These are phyloP conservation scores for Basidiobolus meristosporus DNA, from an alignment of 371 early-diverging fungal species.

Conservation along the genomic window DNA sequence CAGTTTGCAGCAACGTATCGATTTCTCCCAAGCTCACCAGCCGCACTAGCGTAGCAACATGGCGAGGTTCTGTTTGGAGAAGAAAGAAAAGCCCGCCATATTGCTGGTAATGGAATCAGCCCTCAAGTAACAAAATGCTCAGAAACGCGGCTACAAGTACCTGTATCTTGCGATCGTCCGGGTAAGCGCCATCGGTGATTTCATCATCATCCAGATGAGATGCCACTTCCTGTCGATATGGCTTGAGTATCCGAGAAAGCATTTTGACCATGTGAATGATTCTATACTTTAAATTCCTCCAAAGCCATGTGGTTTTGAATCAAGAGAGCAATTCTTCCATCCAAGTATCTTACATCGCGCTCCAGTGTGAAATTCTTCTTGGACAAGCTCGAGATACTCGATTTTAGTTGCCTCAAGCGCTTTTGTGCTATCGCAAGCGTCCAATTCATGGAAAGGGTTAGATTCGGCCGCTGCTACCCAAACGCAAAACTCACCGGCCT, in stretches of 20 bases:
- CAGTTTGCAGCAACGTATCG: slow-evolving; percentile 80
- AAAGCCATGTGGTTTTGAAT: slow-evolving; percentile 88
- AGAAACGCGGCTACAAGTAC: slow-evolving; percentile 6
- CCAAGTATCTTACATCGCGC: slow-evolving; percentile 85
- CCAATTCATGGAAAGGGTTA: too few species aligned
- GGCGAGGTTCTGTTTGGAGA: slow-evolving; percentile 80
- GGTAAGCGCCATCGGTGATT: slow-evolving; percentile 40
- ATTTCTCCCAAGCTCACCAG: slow-evolving; percentile 75
- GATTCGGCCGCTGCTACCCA: too few species aligned
- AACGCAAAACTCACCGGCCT: too few species aligned
- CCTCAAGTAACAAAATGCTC: background rate
- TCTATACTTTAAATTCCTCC: slow-evolving; percentile 37
- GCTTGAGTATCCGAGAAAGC: too few species aligned
- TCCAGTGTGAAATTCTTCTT: slow-evolving; percentile 91
- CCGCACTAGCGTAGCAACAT: slow-evolving; percentile 71
- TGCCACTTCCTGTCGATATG: slow-evolving; percentile 57
- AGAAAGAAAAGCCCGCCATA: slow-evolving; percentile 90
- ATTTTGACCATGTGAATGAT: too few species aligned
- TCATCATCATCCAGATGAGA: slow-evolving; percentile 55
- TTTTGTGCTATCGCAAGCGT: slow-evolving; percentile 64
- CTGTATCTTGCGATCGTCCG: slow-evolving; percentile 72
- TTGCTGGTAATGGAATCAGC: too few species aligned
- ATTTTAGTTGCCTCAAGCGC: slow-evolving; percentile 67
- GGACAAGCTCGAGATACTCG: slow-evolving; percentile 76
- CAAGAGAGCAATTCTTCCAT: slow-evolving; percentile 79